These are phyloP conservation scores for Pseudonitzschia pungens DNA, from an alignment of 108 stramenopile genomes.

Conservation along the genomic window DNA sequence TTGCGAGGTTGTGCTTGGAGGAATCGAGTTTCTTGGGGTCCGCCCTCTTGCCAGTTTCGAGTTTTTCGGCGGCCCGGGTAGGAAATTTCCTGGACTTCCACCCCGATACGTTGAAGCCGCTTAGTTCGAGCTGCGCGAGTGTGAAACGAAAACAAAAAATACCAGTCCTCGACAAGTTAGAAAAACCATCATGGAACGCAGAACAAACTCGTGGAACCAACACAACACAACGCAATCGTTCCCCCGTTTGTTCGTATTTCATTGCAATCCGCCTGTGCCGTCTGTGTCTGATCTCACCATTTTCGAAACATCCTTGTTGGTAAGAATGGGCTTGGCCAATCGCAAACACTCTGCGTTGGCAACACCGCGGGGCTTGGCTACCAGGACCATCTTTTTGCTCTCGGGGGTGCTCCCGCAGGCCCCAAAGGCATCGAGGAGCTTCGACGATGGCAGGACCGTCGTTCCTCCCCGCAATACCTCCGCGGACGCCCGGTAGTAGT, in stretches of 20 bases:
- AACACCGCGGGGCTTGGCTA: conserved; percentile 68
- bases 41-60: not conserved
- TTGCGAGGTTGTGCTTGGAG: no score
- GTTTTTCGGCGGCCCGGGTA: not conserved
- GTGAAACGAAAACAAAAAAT: no score
- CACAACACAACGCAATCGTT: not conserved
- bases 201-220: no score
- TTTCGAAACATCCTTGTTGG: conserved; percentile 61
- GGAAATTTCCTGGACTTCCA: conserved; percentile 22
- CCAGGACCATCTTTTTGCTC: conserved; percentile 49
- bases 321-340: conserved; percentile 70
- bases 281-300: conserved; percentile 73
- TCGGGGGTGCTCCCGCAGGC: not conserved
- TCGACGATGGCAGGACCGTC: not conserved
- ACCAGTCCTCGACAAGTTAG: no score
- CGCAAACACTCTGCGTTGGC: conserved; percentile 42
- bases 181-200: no score
- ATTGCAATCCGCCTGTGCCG: no score
- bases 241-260: no score
- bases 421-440: not conserved
- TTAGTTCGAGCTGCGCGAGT: conserved; percentile 20
- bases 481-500: conserved; percentile 1
- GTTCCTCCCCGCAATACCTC: conserved; percentile 33
- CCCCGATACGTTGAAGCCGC: conserved; percentile 24
- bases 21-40: not conserved